phyloP scores from a whole-genome alignment of 768 basidiomycete species.

The Lactifluus volemus region DNA sequence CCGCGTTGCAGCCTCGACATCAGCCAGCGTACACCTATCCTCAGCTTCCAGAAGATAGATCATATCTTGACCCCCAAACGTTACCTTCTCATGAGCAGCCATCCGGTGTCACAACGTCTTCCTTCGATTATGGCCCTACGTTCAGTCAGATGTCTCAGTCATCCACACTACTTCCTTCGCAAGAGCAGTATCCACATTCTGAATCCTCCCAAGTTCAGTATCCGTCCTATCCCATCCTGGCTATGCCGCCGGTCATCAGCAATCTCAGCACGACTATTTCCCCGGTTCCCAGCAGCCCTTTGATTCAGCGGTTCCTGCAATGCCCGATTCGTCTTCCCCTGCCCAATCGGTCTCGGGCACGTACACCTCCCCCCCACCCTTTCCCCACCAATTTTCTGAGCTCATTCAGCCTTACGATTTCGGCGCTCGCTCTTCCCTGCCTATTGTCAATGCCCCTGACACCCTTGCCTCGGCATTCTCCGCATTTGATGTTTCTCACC shows the following conservation, averaged over 20 bases:
- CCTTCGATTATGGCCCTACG: constrained; percentile 4
- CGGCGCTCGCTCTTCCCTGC: not conserved
- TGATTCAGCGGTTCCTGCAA: not conserved
- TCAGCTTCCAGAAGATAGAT: not conserved
- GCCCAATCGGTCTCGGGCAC: not conserved
- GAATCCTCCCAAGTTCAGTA: not conserved
- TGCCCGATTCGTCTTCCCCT: not conserved
- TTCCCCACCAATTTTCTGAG: not conserved
- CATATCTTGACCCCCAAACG: not conserved
- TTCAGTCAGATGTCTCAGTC: constrained; percentile 6
- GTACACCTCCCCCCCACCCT: not conserved
- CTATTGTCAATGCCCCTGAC: not conserved
- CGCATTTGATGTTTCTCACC: not conserved
- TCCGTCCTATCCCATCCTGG: not conserved
- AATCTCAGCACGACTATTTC: not conserved
- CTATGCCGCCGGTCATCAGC: constrained; percentile 8
- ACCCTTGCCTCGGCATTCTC: not conserved
- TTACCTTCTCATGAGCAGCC: not conserved
- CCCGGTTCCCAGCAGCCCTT: not conserved
- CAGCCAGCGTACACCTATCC: constrained; percentile 3
- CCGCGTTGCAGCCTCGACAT: not conserved
- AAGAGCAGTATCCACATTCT: not conserved
- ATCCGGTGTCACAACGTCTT: not conserved
- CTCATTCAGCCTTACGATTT: not conserved
- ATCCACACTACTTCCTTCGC: constrained; percentile 2